phyloP scores from a whole-genome alignment of 257 asterid genomes.

The Salvia miltiorrhiza region DNA sequence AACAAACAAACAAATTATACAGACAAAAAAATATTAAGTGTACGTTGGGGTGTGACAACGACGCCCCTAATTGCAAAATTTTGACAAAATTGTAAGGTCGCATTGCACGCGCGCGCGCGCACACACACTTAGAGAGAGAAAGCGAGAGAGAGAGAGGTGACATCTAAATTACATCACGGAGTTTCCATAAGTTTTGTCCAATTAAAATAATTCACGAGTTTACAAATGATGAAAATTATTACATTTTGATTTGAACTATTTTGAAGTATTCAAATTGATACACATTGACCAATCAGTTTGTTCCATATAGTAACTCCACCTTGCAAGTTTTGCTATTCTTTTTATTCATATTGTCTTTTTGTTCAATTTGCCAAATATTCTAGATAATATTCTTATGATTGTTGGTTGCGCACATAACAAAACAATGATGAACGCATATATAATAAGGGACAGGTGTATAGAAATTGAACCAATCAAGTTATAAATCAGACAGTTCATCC shows the following conservation, averaged over 20 bases:
- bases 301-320: background rate
- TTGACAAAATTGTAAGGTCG: background rate
- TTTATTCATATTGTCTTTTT: background rate
- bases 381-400: background rate
- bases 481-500: background rate
- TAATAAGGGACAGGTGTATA: background rate
- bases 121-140: background rate
- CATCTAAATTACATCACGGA: constrained; percentile 8
- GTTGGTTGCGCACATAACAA: background rate
- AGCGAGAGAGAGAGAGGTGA: background rate
- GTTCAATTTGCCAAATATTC: background rate
- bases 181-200: constrained; percentile 1
- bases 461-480: background rate
- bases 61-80: constrained; percentile 8
- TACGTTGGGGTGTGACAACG: constrained; percentile 41
- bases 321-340: background rate
- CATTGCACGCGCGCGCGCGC: too few relatives aligned
- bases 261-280: background rate
- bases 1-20: constrained; percentile 19
- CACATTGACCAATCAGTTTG: constrained; percentile 17
- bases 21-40: constrained; percentile 35
- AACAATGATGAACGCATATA: background rate
- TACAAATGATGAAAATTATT: background rate
- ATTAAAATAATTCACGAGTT: background rate
- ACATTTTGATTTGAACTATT: background rate